Conservation (phyloP, 129 eudicot species). For the Chrysanthemum makinoi region DNA sequence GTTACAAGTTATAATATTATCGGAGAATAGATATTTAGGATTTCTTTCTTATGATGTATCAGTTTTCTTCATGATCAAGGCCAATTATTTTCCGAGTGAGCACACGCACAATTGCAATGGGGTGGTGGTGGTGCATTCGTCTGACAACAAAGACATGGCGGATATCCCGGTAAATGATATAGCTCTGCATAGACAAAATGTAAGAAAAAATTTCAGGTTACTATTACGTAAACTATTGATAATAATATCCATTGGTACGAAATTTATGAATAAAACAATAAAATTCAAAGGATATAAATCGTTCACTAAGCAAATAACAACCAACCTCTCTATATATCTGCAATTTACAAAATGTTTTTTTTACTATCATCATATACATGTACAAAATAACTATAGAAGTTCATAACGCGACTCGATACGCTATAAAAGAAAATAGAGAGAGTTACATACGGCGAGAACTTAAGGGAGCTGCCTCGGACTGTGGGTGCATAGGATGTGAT, state of each 20-base stretch:
- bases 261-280: neutral
- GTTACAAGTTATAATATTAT: no score
- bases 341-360: no score
- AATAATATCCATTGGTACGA: no score
- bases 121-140: slow-evolving; percentile 31
- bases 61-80: neutral
- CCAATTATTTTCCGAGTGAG: slow-evolving; percentile 18
- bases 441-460: slow-evolving; percentile 21
- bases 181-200: slow-evolving; percentile 23
- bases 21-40: neutral
- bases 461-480: slow-evolving; percentile 19
- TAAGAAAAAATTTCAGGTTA: neutral
- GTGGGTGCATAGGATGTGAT: slow-evolving; percentile 16
- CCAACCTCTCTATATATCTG: no score
- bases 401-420: neutral
- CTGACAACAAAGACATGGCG: slow-evolving; percentile 35
- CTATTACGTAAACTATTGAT: no score
- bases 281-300: no score
- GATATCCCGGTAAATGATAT: slow-evolving; percentile 14
- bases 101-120: slow-evolving; percentile 31
- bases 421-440: neutral
- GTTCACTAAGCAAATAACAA: neutral
- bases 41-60: neutral
- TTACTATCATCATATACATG: no score
- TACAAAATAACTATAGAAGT: neutral